A percentile compares a stretch with the other conserved stretches of the same genome.
Conservation (phyloP, 1,139 yeast species). For the Hemisphaericaspora lyxosophila region DNA sequence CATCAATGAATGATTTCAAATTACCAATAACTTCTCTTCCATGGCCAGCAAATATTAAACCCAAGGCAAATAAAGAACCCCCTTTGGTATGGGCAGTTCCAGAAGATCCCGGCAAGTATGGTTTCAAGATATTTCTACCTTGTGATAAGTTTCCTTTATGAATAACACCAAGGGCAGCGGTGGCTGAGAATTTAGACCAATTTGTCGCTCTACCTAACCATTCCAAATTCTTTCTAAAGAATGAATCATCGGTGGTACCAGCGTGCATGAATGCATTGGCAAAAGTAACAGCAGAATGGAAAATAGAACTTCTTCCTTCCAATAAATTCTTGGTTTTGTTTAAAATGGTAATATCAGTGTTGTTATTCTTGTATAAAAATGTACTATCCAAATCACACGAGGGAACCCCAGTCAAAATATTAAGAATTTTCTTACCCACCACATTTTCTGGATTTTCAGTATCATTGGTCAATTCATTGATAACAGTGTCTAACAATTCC, state of each 20-base stretch:
- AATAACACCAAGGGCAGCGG: constrained; percentile 97
- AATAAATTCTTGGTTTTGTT: constrained; percentile 77
- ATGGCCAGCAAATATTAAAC: constrained; percentile 93
- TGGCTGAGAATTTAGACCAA: constrained; percentile 97
- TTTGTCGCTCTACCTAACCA: constrained; percentile 97
- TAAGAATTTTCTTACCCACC: constrained; percentile 48
- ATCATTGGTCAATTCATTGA: constrained; percentile 43
- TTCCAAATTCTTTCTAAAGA: constrained; percentile 85
- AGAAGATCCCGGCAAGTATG: constrained; percentile 85
- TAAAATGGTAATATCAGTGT: constrained; percentile 79
- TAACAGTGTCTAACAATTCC: constrained; percentile 70
- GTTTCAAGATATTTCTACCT: constrained; percentile 83
- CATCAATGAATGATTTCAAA: constrained; percentile 71
- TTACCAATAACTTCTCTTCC: constrained; percentile 86
- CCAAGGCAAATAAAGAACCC: constrained; percentile 92
- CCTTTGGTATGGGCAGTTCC: constrained; percentile 90
- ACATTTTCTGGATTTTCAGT: constrained; percentile 32
- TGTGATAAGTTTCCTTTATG: constrained; percentile 93
- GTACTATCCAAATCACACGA: constrained; percentile 92
- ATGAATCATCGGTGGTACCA: constrained; percentile 94
- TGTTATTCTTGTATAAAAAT: constrained; percentile 81
- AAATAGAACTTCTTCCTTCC: constrained; percentile 91
- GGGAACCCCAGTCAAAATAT: constrained; percentile 87
- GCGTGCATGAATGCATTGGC: constrained; percentile 94
- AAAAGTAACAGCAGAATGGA: constrained; percentile 94